These are phyloP conservation scores for Nicotiana otophora DNA, from an alignment of 257 asterid species.

Conservation along the genomic window DNA sequence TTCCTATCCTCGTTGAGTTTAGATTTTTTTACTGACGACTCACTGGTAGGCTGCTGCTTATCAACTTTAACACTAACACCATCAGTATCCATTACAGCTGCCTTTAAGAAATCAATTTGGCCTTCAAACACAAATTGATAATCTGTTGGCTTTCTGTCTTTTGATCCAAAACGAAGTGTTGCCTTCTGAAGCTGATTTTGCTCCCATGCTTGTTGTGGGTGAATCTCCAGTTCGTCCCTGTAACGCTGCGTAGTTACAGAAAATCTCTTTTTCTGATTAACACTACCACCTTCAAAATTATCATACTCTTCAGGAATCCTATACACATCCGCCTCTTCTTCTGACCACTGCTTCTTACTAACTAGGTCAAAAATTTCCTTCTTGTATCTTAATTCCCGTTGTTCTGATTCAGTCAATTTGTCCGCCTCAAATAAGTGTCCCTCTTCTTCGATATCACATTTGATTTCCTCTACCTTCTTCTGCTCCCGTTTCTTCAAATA, in stretches of 20 bases:
- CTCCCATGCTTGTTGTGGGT: conserved; percentile 85
- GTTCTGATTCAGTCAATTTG: conserved; percentile 63
- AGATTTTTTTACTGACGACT: not conserved
- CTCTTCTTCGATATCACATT: conserved; percentile 85
- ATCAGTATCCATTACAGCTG: conserved; percentile 48
- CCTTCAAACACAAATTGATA: conserved; percentile 80
- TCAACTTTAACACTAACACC: conserved; percentile 44
- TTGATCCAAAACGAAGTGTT: conserved; percentile 67
- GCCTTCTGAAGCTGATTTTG: conserved; percentile 90
- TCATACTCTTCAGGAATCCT: conserved; percentile 71
- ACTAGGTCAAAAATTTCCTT: not conserved
- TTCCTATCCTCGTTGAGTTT: conserved; percentile 52
- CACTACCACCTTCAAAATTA: conserved; percentile 29
- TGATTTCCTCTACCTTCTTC: conserved; percentile 77
- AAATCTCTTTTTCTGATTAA: conserved; percentile 48
- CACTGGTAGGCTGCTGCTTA: not conserved
- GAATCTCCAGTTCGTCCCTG: conserved; percentile 7
- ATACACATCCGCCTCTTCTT: conserved; percentile 24
- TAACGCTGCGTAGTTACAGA: conserved; percentile 36
- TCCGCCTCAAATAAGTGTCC: conserved; percentile 66
- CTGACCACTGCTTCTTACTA: no score
- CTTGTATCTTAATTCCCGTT: not conserved
- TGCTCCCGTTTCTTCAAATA: conserved; percentile 88
- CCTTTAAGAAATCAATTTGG: conserved; percentile 82
- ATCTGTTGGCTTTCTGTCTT: conserved; percentile 41